Conservation (phyloP, 1,284 basidiomycete species). For the Xanthoconium separans region DNA sequence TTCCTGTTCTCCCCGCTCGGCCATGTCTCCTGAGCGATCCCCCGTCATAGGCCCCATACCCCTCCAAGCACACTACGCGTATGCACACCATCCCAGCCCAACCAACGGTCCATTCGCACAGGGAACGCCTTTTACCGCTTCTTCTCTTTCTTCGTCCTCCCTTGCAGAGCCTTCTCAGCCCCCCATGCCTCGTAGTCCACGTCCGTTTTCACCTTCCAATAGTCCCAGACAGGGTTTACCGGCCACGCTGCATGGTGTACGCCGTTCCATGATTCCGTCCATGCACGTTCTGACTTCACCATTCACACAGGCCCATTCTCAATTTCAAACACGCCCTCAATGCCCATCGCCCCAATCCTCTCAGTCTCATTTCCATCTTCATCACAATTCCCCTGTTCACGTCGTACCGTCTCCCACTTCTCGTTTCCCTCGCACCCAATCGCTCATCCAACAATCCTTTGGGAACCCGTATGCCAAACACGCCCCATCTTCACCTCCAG, state of each 20-base stretch:
- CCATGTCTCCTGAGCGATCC: conserved; percentile 13
- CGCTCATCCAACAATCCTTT: conserved; percentile 20
- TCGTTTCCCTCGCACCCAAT: conserved; percentile 17
- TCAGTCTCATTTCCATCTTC: conserved; percentile 6
- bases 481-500: conserved; percentile 1
- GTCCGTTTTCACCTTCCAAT: conserved; percentile 8
- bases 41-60: background rate
- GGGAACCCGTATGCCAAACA: background rate
- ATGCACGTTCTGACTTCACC: background rate
- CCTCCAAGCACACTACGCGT: conserved; percentile 1
- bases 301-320: conserved; percentile 7
- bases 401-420: conserved; percentile 4
- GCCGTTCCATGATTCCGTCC: background rate
- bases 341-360: conserved; percentile 6
- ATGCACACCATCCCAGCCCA: conserved; percentile 14
- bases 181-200: background rate
- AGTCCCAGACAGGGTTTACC: conserved; percentile 10
- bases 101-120: conserved; percentile 10
- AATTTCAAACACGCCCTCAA: conserved; percentile 4
- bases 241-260: conserved; percentile 7
- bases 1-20: conserved; percentile 11
- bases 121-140: conserved; percentile 14
- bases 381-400: conserved; percentile 8
- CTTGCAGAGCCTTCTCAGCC: conserved; percentile 5
- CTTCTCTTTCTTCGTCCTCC: conserved; percentile 11